phyloP scores from a whole-genome alignment of 1,139 yeast genomes.

The Sugiyamaella grinbergsii region DNA sequence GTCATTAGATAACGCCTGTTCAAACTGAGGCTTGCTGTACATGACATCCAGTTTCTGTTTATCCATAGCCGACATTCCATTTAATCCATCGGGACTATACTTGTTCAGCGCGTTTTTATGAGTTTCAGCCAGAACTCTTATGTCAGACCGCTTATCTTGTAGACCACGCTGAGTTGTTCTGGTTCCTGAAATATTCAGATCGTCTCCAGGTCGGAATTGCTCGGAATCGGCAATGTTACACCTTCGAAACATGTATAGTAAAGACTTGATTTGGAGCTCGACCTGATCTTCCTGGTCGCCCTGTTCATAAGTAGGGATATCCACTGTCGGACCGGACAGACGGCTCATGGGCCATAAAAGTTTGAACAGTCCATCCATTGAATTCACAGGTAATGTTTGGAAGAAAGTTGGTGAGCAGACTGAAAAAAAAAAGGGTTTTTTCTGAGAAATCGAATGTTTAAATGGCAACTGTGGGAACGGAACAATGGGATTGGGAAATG shows the following conservation, averaged over 20 bases:
- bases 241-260: conserved; percentile 59
- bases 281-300: conserved; percentile 57
- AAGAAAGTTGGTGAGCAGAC: too few relatives aligned
- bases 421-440: neutral
- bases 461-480: neutral
- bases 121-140: conserved; percentile 20
- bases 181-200: neutral
- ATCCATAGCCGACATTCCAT: conserved; percentile 32
- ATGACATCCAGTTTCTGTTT: conserved; percentile 53
- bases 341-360: conserved; percentile 36
- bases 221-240: conserved; percentile 50
- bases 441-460: neutral
- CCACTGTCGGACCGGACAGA: conserved; percentile 30
- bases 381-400: too few relatives aligned
- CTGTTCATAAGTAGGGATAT: conserved; percentile 51
- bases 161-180: neutral
- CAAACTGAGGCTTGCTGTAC: conserved; percentile 54
- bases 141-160: conserved; percentile 16
- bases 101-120: conserved; percentile 21
- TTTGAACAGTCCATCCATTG: conserved; percentile 37
- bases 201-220: conserved; percentile 35
- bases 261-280: conserved; percentile 60
- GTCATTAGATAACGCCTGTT: conserved; percentile 48
- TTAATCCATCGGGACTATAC: conserved; percentile 24
- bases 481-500: neutral